Evolutionary conservation across 192 early-diverging fungal genomes (phyloP).

Genomic region (Linnemannia elongata): DNA sequence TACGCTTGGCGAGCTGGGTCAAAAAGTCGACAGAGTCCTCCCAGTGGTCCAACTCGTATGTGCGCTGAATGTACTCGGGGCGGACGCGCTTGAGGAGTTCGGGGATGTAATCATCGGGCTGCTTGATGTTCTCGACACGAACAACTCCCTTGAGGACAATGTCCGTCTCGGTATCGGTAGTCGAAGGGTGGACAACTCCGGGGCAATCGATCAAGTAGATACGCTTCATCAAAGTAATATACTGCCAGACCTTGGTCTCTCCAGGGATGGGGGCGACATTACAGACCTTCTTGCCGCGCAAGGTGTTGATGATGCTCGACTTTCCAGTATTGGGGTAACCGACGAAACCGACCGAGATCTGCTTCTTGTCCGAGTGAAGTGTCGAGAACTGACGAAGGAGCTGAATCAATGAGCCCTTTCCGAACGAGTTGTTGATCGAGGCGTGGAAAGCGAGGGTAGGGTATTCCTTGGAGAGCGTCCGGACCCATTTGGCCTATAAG

Average conservation of each 20-base stretch:
- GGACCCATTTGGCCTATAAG: constrained; percentile 91
- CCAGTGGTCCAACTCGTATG: constrained; percentile 93
- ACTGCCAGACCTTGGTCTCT: constrained; percentile 99
- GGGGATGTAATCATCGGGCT: constrained; percentile 92
- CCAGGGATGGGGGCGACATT: constrained; percentile 98
- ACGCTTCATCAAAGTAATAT: constrained; percentile 97
- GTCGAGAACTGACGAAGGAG: constrained; percentile 96
- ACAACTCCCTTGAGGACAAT: constrained; percentile 98
- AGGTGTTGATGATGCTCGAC: constrained; percentile 98
- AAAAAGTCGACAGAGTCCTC: constrained; percentile 91
- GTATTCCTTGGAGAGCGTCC: constrained; percentile 87
- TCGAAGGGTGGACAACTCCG: constrained; percentile 92
- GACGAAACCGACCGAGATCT: constrained; percentile 98
- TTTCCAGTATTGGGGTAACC: constrained; percentile 99
- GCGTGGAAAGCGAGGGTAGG: constrained; percentile 99
- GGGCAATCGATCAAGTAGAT: constrained; percentile 99
- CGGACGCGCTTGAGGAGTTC: constrained; percentile 86
- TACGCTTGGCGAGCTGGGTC: constrained; percentile 85
- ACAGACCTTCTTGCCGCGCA: constrained; percentile 96
- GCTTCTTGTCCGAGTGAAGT: constrained; percentile 97
- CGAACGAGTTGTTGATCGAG: constrained; percentile 98
- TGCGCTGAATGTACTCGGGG: constrained; percentile 91
- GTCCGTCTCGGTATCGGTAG: constrained; percentile 92
- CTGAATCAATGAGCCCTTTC: constrained; percentile 97
- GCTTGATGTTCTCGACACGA: constrained; percentile 90